Evolutionary conservation across 257 asterid species (phyloP).

Genomic region (Parsonsia alboflavescens): DNA sequence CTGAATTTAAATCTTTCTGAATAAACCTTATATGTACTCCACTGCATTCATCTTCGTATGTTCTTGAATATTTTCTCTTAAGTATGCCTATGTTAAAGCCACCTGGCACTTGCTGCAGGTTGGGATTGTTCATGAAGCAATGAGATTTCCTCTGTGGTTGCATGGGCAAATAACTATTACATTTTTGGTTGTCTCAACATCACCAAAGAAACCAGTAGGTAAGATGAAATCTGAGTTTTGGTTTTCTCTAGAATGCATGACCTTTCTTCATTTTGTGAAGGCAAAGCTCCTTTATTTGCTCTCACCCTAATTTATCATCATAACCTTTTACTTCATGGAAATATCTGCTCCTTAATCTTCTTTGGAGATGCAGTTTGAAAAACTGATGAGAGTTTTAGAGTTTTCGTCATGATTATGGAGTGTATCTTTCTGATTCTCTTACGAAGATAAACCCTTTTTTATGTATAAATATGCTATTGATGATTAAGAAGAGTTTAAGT

Average conservation of each 20-base stretch:
- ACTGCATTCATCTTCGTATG: background rate
- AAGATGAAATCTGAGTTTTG: slow-evolving; percentile 25
- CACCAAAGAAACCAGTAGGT: slow-evolving; percentile 91
- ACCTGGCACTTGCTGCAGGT: slow-evolving; percentile 46
- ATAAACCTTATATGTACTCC: background rate
- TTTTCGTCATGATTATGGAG: background rate
- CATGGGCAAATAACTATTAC: slow-evolving; percentile 71
- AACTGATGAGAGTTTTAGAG: no score
- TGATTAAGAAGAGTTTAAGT: background rate
- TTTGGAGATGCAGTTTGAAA: background rate
- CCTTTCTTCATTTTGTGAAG: background rate
- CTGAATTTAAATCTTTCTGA: background rate
- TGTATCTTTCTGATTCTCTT: background rate
- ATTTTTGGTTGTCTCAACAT: slow-evolving; percentile 71
- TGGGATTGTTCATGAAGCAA: slow-evolving; percentile 82
- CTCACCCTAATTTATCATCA: background rate
- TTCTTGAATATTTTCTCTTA: background rate
- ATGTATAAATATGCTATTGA: background rate
- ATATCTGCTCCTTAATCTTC: background rate
- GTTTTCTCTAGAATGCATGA: slow-evolving; percentile 9
- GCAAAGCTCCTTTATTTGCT: background rate
- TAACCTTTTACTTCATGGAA: background rate
- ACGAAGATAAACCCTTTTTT: background rate
- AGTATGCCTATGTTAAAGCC: background rate
- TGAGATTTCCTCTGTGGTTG: slow-evolving; percentile 92